Percentiles rank a stretch among this genome's conserved stretches.
These are phyloP conservation scores for Prunus davidiana DNA, from an alignment of 306 rosid species.

Conservation along the genomic window DNA sequence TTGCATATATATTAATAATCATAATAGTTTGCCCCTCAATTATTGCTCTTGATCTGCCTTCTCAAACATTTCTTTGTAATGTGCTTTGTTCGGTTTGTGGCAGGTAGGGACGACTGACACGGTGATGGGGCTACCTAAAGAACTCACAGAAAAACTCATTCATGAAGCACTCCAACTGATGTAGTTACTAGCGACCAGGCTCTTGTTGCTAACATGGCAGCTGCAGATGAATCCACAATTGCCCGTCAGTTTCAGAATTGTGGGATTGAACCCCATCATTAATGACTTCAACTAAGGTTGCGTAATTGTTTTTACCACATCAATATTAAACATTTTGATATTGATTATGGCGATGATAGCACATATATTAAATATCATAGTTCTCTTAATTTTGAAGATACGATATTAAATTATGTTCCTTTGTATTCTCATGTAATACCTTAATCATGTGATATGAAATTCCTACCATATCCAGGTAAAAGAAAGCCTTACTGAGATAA, in stretches of 20 bases:
- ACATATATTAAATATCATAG: not conserved
- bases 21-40: not conserved
- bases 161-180: conserved; percentile 53
- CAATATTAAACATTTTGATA: not conserved
- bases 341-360: not conserved
- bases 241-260: not conserved
- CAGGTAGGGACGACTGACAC: conserved; percentile 84
- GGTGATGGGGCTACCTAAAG: conserved; percentile 92
- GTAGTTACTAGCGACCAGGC: not conserved
- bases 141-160: conserved; percentile 69
- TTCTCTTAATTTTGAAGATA: too few relatives aligned
- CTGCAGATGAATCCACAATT: not conserved
- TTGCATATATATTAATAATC: not conserved
- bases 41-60: conserved; percentile 1
- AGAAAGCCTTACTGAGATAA: not conserved
- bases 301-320: not conserved
- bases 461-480: not conserved
- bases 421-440: too few relatives aligned
- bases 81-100: conserved; percentile 14
- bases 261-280: not conserved
- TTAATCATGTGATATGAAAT: not conserved
- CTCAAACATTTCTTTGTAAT: not conserved
- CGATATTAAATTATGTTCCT: too few relatives aligned
- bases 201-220: not conserved
- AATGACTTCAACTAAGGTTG: not conserved